Conservation (phyloP, 805 yeast species). For the Maudiozyma pseudohumilis region DNA sequence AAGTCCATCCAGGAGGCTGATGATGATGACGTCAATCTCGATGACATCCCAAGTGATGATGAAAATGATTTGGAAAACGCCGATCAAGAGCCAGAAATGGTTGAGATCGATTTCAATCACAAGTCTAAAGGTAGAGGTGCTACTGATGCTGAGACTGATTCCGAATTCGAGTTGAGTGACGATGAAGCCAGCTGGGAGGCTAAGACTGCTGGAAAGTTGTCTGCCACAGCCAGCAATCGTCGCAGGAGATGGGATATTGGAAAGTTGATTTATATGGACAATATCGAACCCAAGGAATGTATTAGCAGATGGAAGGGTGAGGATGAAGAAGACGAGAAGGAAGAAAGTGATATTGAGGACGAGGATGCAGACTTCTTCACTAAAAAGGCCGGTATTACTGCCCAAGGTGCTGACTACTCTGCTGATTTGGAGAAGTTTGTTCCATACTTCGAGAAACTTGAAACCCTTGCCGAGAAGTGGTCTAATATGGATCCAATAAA, state of each 20-base stretch:
- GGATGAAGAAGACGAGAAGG: slow-evolving; percentile 35
- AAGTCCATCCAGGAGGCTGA: slow-evolving; percentile 38
- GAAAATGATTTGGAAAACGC: slow-evolving; percentile 35
- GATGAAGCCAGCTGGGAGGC: slow-evolving; percentile 29
- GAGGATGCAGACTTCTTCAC: slow-evolving; percentile 42
- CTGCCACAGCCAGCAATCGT: slow-evolving; percentile 34
- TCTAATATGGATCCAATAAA: slow-evolving; percentile 22
- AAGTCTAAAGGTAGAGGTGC: slow-evolving; percentile 28
- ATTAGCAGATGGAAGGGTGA: slow-evolving; percentile 61
- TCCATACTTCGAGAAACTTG: slow-evolving; percentile 29
- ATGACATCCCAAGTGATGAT: slow-evolving; percentile 34
- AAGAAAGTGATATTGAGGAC: slow-evolving; percentile 31
- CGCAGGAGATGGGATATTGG: slow-evolving; percentile 67
- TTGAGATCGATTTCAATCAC: slow-evolving; percentile 39
- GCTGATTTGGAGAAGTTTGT: slow-evolving; percentile 27
- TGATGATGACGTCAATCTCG: slow-evolving; percentile 41
- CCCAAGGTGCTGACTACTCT: slow-evolving; percentile 6
- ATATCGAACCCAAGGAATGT: slow-evolving; percentile 64
- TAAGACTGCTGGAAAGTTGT: slow-evolving; percentile 49
- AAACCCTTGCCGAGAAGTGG: slow-evolving; percentile 26
- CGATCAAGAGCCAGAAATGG: slow-evolving; percentile 35
- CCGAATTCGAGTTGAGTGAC: slow-evolving; percentile 37
- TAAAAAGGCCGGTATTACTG: slow-evolving; percentile 34
- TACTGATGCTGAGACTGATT: slow-evolving; percentile 42
- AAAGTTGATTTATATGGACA: slow-evolving; percentile 69